Evolutionary conservation across 1,284 basidiomycete genomes (phyloP).

Genomic region (Rhodotorula sp.): DNA sequence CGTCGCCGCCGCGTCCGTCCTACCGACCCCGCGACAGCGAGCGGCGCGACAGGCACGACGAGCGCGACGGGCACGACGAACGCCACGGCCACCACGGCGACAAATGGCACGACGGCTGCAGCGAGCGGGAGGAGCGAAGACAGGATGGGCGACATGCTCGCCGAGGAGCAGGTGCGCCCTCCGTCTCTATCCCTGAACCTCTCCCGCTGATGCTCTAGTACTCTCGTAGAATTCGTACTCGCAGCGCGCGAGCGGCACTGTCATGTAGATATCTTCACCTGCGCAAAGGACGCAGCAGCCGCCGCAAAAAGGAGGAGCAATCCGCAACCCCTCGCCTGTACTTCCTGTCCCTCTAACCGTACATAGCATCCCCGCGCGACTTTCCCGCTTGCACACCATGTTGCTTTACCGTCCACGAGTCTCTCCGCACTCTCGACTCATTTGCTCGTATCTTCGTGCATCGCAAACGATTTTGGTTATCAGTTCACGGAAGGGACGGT

Average conservation of each 20-base stretch:
- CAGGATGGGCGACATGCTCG: slow-evolving; percentile 48
- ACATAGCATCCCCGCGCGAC: too few relatives aligned
- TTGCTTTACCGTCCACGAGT: not conserved
- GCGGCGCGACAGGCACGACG: not conserved
- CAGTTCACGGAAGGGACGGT: too few relatives aligned
- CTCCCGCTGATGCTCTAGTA: not conserved
- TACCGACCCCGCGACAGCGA: slow-evolving; percentile 15
- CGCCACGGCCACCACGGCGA: not conserved
- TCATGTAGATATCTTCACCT: slow-evolving; percentile 7
- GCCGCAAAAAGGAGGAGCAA: too few relatives aligned
- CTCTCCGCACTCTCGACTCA: not conserved
- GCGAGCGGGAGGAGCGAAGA: slow-evolving; percentile 53
- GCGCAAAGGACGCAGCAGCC: too few relatives aligned
- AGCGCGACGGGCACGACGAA: not conserved
- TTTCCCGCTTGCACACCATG: not conserved
- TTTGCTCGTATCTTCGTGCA: too few relatives aligned
- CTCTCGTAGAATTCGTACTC: slow-evolving; percentile 11
- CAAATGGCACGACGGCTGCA: slow-evolving; percentile 43
- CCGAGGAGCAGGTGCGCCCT: slow-evolving; percentile 44
- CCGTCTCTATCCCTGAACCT: too few relatives aligned
- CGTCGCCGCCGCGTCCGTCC: slow-evolving; percentile 48
- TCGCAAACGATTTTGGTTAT: too few relatives aligned
- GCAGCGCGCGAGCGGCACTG: slow-evolving; percentile 8
- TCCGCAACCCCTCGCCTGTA: too few relatives aligned
- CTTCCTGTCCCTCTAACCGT: too few relatives aligned